Evolutionary conservation across 2,329 filamentous ascomycete genomes (phyloP).

Genomic region (Paecilomyces sp.): DNA sequence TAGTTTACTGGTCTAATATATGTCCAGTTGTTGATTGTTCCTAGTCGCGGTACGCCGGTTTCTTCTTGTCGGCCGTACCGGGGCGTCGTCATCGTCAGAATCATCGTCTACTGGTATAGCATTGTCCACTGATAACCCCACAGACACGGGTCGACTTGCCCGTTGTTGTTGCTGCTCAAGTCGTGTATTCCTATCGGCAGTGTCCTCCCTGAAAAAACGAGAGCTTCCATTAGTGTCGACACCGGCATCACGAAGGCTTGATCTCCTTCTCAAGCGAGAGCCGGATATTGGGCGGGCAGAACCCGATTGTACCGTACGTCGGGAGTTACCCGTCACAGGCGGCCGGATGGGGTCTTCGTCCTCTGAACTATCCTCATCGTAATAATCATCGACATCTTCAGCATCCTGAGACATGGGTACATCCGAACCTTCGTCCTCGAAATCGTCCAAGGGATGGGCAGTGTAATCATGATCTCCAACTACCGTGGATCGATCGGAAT

Average conservation of each 20-base stretch:
- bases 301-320: constrained; percentile 5
- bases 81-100: constrained; percentile 20
- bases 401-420: constrained; percentile 6
- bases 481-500: constrained; percentile 27
- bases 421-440: constrained; percentile 11
- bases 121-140: constrained; percentile 14
- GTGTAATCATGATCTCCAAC: constrained; percentile 15
- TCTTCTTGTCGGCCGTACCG: constrained; percentile 15
- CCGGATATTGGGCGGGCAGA: background rate
- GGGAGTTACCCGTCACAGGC: constrained; percentile 1
- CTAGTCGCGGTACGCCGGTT: constrained; percentile 7
- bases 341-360: constrained; percentile 10
- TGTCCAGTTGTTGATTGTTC: background rate
- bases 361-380: constrained; percentile 6
- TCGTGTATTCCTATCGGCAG: constrained; percentile 2
- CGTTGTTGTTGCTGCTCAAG: background rate
- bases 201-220: constrained; percentile 4
- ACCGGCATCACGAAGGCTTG: background rate
- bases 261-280: background rate
- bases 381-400: constrained; percentile 3
- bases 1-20: background rate
- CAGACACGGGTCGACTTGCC: background rate
- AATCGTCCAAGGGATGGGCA: constrained; percentile 7
- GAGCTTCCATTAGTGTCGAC: background rate
- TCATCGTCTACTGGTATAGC: constrained; percentile 21